These are phyloP conservation scores for Paramecium primaurelia DNA, from an alignment of 73 alveolate species.

Conservation along the genomic window DNA sequence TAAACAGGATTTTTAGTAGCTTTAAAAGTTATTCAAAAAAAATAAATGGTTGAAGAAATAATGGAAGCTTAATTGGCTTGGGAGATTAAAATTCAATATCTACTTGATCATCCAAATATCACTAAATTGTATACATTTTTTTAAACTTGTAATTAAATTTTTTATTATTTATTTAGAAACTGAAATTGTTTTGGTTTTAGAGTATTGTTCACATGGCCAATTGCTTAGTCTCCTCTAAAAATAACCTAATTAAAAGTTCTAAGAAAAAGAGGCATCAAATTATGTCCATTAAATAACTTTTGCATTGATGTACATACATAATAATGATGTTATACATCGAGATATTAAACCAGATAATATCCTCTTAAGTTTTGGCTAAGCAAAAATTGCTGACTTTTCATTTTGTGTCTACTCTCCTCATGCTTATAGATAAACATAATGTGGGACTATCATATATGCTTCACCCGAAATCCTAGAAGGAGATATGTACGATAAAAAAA, in stretches of 20 bases:
- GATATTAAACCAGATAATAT: conserved; percentile 60
- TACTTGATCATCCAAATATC: conserved; percentile 42
- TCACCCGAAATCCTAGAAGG: conserved; percentile 95
- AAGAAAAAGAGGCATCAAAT: conserved; percentile 49
- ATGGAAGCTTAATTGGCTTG: conserved; percentile 38
- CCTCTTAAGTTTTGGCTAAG: conserved; percentile 13
- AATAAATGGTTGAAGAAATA: not conserved
- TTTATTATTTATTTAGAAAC: not conserved
- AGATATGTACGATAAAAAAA: conserved; percentile 77
- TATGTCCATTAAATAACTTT: not conserved
- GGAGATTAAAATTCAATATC: conserved; percentile 43
- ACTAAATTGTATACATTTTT: conserved; percentile 22
- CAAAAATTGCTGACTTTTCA: conserved; percentile 41
- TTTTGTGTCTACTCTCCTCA: conserved; percentile 39
- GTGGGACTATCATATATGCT: conserved; percentile 97
- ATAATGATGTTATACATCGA: conserved; percentile 59
- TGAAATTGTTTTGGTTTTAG: conserved; percentile 33
- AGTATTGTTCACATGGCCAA: conserved; percentile 35
- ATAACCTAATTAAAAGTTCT: not conserved
- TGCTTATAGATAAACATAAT: conserved; percentile 87
- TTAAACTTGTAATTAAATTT: not conserved
- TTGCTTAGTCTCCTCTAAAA: not conserved
- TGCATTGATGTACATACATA: conserved; percentile 41
- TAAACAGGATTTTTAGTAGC: conserved; percentile 43
- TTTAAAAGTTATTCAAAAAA: conserved; percentile 35